Base-by-base conservation (phyloP, 1,139 yeast genomes). In the Scheffersomyces stambukii region DNA sequence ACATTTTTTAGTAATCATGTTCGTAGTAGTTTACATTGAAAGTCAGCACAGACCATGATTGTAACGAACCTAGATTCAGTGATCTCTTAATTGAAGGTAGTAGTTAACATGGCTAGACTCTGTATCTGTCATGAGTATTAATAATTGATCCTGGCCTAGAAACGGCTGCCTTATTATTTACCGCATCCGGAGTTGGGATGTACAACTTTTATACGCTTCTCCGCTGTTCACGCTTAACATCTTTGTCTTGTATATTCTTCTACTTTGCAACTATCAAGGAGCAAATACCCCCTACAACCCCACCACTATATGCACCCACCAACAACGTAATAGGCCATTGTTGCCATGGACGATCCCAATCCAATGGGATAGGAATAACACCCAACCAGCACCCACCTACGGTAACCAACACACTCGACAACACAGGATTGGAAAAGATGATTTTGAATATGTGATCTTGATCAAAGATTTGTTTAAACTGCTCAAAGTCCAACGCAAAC, bases 261-360 rank as follows among this genome's bases (percentile, higher is more conserved):
- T 7, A 6, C 28, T 5, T 11, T 12, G 26, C 20, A 0, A 36
- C 33, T 8, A 36, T 16, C 8, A 50, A 31, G 14, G 49, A 43
- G 5, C 54, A 23, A 4, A 57, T 13, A 3, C 56, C 48, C 3
- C 95, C 96, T 4, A 72, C 42, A 16, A 77, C 65, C 3, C 79
- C 73, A 11, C 96, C 97, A 1, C 66, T 16, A 47, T 85, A 86
- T 0, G 77, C 80, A 1, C 97, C 97, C n/a, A 74, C 65, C 15
- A 89, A 61, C 29, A 89, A 70, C 1, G 97, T 89, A 34, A 86
- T 74, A n/a, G 98, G 98, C 95, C 96, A 91, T 35, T 68, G 72
- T 56, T 91, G 98, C 98, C 98, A 91, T 16, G 83, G 88, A 43
- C 97, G 69, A 53, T 91, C 98, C 98, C 98, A 91, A 54, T 91